Conservation (phyloP, 768 basidiomycete genomes). For the Zangia roseola region DNA sequence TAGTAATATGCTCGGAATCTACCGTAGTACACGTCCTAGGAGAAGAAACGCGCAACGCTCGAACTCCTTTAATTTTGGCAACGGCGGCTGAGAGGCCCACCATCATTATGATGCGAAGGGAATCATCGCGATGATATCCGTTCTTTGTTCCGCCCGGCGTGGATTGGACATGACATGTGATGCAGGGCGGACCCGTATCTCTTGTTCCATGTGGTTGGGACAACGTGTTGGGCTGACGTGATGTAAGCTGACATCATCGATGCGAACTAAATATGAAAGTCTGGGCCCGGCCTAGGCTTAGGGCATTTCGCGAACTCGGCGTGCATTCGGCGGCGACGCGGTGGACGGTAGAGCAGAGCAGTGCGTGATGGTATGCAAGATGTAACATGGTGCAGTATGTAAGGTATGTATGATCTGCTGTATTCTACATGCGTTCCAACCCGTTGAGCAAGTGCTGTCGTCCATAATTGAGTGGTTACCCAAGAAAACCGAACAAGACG, state of each 20-base stretch:
- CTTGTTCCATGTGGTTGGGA: neutral
- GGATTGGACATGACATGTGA: too few relatives aligned
- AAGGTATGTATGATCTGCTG: constrained; percentile 25
- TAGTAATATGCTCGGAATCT: too few relatives aligned
- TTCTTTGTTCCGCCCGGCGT: too few relatives aligned
- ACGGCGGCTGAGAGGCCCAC: too few relatives aligned
- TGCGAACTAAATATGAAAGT: constrained; percentile 15
- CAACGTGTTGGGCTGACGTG: too few relatives aligned
- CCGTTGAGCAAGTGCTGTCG: constrained; percentile 22
- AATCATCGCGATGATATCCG: too few relatives aligned
- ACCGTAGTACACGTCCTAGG: too few relatives aligned
- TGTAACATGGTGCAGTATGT: constrained; percentile 20
- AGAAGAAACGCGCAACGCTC: too few relatives aligned
- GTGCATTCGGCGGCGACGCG: constrained; percentile 1
- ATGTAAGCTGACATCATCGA: too few relatives aligned
- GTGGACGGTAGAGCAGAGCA: neutral
- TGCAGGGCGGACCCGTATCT: neutral
- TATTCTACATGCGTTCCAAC: constrained; percentile 37
- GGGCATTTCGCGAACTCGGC: constrained; percentile 1
- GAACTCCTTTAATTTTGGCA: too few relatives aligned
- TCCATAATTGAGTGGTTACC: constrained; percentile 22
- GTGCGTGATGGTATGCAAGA: constrained; percentile 20
- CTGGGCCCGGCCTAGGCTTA: neutral
- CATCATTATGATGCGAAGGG: too few relatives aligned
- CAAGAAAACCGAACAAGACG: constrained; percentile 32